A percentile compares a stretch with the other conserved stretches of the same genome.
These are phyloP conservation scores for Phytophthora tubulina DNA, from an alignment of 352 stramenopile genomes.

Conservation along the genomic window DNA sequence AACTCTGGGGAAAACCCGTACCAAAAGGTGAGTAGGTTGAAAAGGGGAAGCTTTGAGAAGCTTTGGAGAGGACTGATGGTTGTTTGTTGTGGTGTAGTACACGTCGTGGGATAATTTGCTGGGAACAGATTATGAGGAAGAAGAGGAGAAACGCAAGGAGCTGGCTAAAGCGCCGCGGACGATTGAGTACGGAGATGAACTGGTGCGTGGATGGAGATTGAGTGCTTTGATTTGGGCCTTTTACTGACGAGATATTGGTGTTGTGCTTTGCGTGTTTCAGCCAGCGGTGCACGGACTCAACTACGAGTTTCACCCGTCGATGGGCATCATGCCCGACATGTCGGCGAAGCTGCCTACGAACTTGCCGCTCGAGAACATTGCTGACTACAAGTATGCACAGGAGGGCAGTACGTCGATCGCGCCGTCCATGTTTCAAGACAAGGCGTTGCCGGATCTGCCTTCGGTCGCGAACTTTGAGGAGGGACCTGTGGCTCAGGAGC, in stretches of 20 bases:
- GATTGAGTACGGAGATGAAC: slow-evolving; percentile 82
- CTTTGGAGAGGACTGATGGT: slow-evolving; percentile 7
- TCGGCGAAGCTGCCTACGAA: slow-evolving; percentile 84
- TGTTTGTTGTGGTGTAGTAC: slow-evolving; percentile 59
- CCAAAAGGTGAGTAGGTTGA: slow-evolving; percentile 65
- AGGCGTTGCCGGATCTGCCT: slow-evolving; percentile 76
- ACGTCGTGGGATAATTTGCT: slow-evolving; percentile 90
- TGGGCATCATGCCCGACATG: slow-evolving; percentile 72
- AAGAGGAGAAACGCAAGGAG: slow-evolving; percentile 89
- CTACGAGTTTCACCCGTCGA: slow-evolving; percentile 82
- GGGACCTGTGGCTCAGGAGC: slow-evolving; percentile 71
- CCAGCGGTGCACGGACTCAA: slow-evolving; percentile 75
- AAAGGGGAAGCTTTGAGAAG: neutral
- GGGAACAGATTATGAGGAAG: slow-evolving; percentile 87
- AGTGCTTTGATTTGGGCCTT: neutral
- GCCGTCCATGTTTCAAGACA: slow-evolving; percentile 87
- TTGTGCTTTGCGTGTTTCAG: slow-evolving; percentile 30
- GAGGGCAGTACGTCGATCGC: slow-evolving; percentile 77
- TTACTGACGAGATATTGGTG: neutral
- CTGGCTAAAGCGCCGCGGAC: slow-evolving; percentile 82
- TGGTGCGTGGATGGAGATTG: slow-evolving; percentile 48
- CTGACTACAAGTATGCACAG: slow-evolving; percentile 81
- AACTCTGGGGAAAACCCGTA: slow-evolving; percentile 91
- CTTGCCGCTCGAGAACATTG: slow-evolving; percentile 82
- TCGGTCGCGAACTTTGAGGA: slow-evolving; percentile 71